A percentile compares a stretch with the other conserved stretches of the same genome.
These are phyloP conservation scores for Calophaca sinica DNA, from an alignment of 306 rosid genomes.

Conservation along the genomic window DNA sequence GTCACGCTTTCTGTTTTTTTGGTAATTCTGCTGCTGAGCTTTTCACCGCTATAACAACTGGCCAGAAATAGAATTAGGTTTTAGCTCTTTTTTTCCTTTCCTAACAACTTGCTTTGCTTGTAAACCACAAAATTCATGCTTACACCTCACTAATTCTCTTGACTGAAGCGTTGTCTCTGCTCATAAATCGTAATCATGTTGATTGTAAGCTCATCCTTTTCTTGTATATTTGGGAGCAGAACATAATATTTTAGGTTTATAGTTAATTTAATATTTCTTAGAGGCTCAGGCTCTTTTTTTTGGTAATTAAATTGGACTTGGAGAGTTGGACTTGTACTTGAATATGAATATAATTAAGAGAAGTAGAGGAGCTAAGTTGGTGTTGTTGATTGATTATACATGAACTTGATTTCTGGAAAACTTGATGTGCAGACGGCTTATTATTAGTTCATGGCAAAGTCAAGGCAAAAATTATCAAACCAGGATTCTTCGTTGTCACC, in stretches of 20 bases:
- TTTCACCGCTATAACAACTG: background rate
- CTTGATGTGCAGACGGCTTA: slow-evolving; percentile 52
- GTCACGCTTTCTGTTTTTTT: slow-evolving; percentile 22
- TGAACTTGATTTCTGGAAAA: slow-evolving; percentile 43
- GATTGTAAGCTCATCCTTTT: background rate
- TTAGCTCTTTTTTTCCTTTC: slow-evolving; percentile 26
- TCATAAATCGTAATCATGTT: background rate
- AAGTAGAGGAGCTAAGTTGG: slow-evolving; percentile 26
- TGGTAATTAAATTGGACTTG: slow-evolving; percentile 14
- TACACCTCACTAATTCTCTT: slow-evolving; percentile 38
- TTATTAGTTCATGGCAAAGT: slow-evolving; percentile 67
- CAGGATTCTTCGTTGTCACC: slow-evolving; percentile 89
- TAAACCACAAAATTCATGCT: no score
- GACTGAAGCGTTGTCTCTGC: slow-evolving; percentile 2
- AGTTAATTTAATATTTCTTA: slow-evolving; percentile 20
- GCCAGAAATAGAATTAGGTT: slow-evolving; percentile 44
- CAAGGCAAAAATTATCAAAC: slow-evolving; percentile 63
- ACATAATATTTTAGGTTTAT: slow-evolving; percentile 26
- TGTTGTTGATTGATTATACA: background rate
- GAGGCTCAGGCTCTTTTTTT: slow-evolving; percentile 15
- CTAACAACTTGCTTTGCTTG: slow-evolving; percentile 14
- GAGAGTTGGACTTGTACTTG: background rate
- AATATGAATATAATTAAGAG: slow-evolving; percentile 7
- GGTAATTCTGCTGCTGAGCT: slow-evolving; percentile 31
- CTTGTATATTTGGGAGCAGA: background rate